A percentile compares a stretch with the other conserved stretches of the same genome.
These are phyloP conservation scores for Trifolium subterraneum DNA, from an alignment of 306 rosid genomes.

Conservation along the genomic window DNA sequence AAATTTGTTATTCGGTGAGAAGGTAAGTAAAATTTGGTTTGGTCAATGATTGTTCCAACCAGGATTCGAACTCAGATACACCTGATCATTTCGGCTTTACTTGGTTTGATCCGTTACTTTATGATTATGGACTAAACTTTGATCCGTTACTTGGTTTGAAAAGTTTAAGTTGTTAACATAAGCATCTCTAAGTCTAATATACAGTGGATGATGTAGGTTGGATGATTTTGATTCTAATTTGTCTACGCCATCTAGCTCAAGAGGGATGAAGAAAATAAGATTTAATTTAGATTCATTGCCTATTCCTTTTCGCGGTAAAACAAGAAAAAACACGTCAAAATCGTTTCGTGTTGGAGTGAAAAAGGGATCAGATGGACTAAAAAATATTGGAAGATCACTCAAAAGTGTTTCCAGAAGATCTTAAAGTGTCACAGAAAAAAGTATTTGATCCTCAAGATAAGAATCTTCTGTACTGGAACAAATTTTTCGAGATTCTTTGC, in stretches of 20 bases:
- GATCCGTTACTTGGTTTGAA: background rate
- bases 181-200: constrained; percentile 27
- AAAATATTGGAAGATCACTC: constrained; percentile 71
- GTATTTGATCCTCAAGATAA: constrained; percentile 85
- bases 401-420: constrained; percentile 78
- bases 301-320: constrained; percentile 47
- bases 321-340: constrained; percentile 53
- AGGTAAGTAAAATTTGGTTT: background rate
- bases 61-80: background rate
- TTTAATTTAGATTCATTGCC: constrained; percentile 59
- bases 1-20: background rate
- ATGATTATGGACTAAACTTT: background rate
- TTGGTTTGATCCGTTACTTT: background rate
- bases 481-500: constrained; percentile 76
- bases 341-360: constrained; percentile 61
- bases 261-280: constrained; percentile 60
- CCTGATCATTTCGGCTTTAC: background rate
- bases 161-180: constrained; percentile 25
- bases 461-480: constrained; percentile 79
- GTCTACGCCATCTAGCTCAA: constrained; percentile 46
- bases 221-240: constrained; percentile 64
- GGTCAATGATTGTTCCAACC: background rate
- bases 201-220: constrained; percentile 61
- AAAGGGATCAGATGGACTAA: constrained; percentile 79
- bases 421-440: constrained; percentile 67